Percentiles rank a stretch among this genome's conserved stretches.
These are phyloP conservation scores for maize (Zea mays) DNA, from an alignment of 176 grass and related monocot species.

Conservation along the genomic window Zm-B73-REFERENCE-NAM-5.0 NC_050100.1:10420501-10421000, in stretches of 20 bases:
- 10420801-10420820: background rate
- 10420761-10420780: background rate
- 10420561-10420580: background rate
- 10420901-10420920: background rate
- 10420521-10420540: too few species aligned
- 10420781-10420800: background rate
- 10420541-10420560: background rate
- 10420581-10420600: background rate
- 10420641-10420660: too few species aligned
- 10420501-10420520: too few species aligned
- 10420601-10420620: background rate
- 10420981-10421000: constrained; percentile 19
- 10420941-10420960: background rate
- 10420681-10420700: too few species aligned
- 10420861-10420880: background rate
- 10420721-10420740: background rate
- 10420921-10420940: background rate
- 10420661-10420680: too few species aligned
- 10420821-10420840: background rate
- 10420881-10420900: background rate
- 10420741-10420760: background rate
- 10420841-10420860: background rate
- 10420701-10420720: too few species aligned
- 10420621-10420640: too few species aligned
- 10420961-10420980: background rate